These are phyloP conservation scores for Agrocybe chaxingu DNA, from an alignment of 768 basidiomycete genomes.

Conservation along the genomic window DNA sequence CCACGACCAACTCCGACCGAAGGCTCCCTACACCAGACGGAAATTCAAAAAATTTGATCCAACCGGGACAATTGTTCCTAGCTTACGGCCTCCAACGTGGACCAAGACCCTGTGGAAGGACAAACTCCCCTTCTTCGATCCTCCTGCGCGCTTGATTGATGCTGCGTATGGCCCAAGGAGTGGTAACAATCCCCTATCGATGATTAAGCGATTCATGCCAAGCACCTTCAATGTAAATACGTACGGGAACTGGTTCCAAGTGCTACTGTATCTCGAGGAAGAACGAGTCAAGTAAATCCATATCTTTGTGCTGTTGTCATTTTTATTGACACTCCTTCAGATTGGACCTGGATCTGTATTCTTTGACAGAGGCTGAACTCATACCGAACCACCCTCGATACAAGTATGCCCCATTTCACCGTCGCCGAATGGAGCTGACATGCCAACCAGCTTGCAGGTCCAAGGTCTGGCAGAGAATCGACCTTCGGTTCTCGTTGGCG, in stretches of 20 bases:
- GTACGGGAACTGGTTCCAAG: slow-evolving; percentile 43
- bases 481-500: slow-evolving; percentile 55
- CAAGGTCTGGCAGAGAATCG: slow-evolving; percentile 56
- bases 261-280: slow-evolving; percentile 48
- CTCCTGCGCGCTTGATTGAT: slow-evolving; percentile 28
- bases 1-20: slow-evolving; percentile 43
- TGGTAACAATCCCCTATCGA: slow-evolving; percentile 13
- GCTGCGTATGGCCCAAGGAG: slow-evolving; percentile 24
- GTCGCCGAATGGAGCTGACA: neutral
- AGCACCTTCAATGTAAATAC: slow-evolving; percentile 29
- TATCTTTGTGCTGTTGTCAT: neutral
- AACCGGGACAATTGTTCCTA: slow-evolving; percentile 28
- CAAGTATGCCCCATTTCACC: slow-evolving; percentile 28
- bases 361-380: slow-evolving; percentile 33
- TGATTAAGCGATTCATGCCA: slow-evolving; percentile 34
- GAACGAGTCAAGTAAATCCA: slow-evolving; percentile 39
- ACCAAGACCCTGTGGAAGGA: slow-evolving; percentile 32
- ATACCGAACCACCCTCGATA: slow-evolving; percentile 35
- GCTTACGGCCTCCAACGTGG: slow-evolving; percentile 36
- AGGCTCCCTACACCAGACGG: slow-evolving; percentile 36
- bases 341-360: slow-evolving; percentile 35
- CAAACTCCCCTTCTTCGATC: slow-evolving; percentile 26
- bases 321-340: slow-evolving; percentile 20
- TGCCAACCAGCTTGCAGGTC: slow-evolving; percentile 38
- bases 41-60: slow-evolving; percentile 22